Percentiles rank a stretch among this genome's conserved stretches.
Conservation (phyloP, 106 monocot genomes). For the Acorus calamus region DNA sequence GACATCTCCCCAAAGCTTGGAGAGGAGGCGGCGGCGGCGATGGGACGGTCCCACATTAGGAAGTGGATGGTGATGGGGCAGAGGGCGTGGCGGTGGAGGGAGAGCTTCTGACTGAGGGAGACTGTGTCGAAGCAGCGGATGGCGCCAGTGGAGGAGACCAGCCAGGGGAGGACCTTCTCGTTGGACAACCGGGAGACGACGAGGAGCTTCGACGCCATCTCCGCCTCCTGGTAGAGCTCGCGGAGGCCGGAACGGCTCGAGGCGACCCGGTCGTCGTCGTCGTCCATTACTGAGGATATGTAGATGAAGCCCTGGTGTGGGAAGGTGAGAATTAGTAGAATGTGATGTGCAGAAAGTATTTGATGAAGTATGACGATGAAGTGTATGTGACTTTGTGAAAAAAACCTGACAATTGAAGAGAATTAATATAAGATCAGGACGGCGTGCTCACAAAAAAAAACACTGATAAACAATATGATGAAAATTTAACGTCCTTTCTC, state of each 20-base stretch:
- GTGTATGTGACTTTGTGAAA: no score
- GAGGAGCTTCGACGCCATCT: conserved; percentile 4
- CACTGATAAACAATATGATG: no score
- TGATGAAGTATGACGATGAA: no score
- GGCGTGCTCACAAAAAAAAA: no score
- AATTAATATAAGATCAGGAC: no score
- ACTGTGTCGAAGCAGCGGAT: conserved; percentile 28
- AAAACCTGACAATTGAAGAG: no score
- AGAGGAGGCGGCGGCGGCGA: not conserved
- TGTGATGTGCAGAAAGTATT: no score
- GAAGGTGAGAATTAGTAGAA: no score
- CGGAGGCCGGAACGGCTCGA: conserved; percentile 14
- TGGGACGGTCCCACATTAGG: conserved; percentile 14
- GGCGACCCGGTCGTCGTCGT: not conserved
- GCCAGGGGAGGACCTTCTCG: conserved; percentile 27
- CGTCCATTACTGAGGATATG: not conserved
- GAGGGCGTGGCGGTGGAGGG: conserved; percentile 26
- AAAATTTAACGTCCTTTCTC: no score
- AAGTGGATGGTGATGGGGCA: conserved; percentile 19
- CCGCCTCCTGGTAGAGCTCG: conserved; percentile 16
- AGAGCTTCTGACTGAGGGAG: conserved; percentile 26
- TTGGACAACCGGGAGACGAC: conserved; percentile 21
- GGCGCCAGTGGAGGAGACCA: conserved; percentile 21
- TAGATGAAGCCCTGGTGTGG: no score
- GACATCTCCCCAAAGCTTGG: not conserved